Evolutionary conservation across 2,329 filamentous ascomycete species (phyloP).

Genomic region (Aspergillus pseudoviridinutans): DNA sequence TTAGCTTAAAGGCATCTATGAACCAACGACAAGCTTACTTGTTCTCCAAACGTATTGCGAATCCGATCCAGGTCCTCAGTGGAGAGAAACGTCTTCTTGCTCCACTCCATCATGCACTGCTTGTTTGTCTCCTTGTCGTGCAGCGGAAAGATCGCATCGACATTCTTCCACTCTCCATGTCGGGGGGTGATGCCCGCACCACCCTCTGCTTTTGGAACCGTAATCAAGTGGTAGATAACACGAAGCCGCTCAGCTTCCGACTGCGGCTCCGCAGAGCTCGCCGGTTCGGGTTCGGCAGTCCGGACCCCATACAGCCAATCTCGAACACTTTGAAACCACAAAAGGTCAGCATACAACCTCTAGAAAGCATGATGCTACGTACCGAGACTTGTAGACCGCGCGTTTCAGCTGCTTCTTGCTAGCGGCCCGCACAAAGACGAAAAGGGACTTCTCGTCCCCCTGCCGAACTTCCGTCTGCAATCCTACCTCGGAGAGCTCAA

Average conservation of each 20-base stretch:
- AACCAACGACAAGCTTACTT: conserved; percentile 14
- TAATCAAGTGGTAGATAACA: conserved; percentile 81
- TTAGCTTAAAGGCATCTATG: neutral
- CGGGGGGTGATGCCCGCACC: conserved; percentile 73
- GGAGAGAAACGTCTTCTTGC: conserved; percentile 46
- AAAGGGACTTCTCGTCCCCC: conserved; percentile 69
- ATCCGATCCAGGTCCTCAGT: conserved; percentile 70
- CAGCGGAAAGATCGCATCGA: conserved; percentile 72
- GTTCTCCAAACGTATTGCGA: conserved; percentile 70
- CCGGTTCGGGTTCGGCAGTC: conserved; percentile 68
- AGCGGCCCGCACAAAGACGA: conserved; percentile 79
- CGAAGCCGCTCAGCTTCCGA: conserved; percentile 86
- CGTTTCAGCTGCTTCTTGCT: conserved; percentile 67
- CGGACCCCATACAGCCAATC: conserved; percentile 95
- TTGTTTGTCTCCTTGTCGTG: conserved; percentile 76
- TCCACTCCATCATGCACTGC: conserved; percentile 72
- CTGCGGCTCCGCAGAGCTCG: conserved; percentile 71
- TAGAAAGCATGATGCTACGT: conserved; percentile 8
- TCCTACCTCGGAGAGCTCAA: conserved; percentile 71
- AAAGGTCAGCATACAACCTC: neutral
- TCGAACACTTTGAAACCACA: conserved; percentile 61
- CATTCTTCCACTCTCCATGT: conserved; percentile 67
- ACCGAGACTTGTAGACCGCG: conserved; percentile 81
- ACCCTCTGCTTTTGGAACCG: conserved; percentile 66
- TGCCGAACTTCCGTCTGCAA: conserved; percentile 83